Base-by-base conservation (phyloP, 495 filamentous ascomycete species). In the Lepraria neglecta region DNA sequence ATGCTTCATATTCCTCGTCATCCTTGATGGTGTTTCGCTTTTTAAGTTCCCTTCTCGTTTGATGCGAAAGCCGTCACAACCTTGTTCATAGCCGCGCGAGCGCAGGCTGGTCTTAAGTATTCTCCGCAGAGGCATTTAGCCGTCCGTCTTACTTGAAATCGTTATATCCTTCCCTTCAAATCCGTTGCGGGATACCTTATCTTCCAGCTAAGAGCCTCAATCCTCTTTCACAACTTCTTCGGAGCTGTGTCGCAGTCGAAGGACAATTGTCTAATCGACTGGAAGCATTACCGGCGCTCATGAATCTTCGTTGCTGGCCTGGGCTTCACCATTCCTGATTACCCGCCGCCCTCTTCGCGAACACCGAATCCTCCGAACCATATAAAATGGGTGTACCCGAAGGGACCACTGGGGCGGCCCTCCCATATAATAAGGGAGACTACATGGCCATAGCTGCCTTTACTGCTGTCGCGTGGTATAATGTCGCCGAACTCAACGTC, bases 401-500 rank as follows among this genome's bases (percentile, higher is more conserved):
- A 35, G 67, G 67, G n/a, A 57, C 50, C 44, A 64, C 67, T 10
- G 64, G 61, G 33, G 46, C 58, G 3, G 10, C 48, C 24, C 61
- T 69, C 31, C 40, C 33, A 9, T 59, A 42, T 19, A 30, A 64
- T 27, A 55, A 58, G 43, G 67, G 56, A 30, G 59, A 59, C 11
- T 67, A 53, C 33, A 72, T 74, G 66, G 71, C 69, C 14, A 67
- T 80, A 6, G 63, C 77, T 19, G 71, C 75, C 31, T 79, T 81
- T 64, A 78, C 78, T 57, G 71, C 72, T 3, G 64, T 81, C 21
- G 73, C 76, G 33, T 78, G 75, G 64, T 82, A 81, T 65, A 82
- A 82, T 43, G 70, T 77, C 61, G 64, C 74, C 48, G 80, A 82
- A 60, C 69, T 82, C 14, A 67, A 80, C 19, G 63, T 80, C 4